Conservation (phyloP, 2,329 filamentous ascomycete genomes). For the Teratosphaeria pseudoeucalypti region DNA sequence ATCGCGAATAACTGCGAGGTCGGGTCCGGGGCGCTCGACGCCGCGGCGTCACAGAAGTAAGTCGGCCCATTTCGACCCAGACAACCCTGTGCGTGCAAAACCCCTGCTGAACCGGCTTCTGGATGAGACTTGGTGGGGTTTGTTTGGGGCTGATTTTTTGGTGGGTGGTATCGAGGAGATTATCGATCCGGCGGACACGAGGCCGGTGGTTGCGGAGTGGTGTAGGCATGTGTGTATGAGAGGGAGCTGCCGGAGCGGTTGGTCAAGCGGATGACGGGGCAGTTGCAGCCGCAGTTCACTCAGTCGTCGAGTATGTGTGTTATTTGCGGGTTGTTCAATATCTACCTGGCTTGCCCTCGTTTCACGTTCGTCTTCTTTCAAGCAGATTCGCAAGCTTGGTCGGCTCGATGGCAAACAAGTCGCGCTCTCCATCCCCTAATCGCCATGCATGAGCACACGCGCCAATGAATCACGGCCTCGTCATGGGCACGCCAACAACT, state of each 20-base stretch:
- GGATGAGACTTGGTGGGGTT: too few relatives aligned
- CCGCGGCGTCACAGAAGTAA: constrained; percentile 47
- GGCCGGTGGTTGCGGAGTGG: constrained; percentile 47
- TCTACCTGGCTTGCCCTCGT: background rate
- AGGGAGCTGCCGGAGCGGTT: constrained; percentile 42
- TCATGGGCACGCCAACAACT: background rate
- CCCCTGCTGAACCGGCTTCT: background rate
- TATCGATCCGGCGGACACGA: constrained; percentile 51
- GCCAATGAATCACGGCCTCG: background rate
- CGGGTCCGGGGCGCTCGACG: constrained; percentile 51
- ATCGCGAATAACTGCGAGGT: constrained; percentile 52
- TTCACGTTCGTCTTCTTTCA: background rate
- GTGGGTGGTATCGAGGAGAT: constrained; percentile 45
- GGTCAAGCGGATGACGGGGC: constrained; percentile 28
- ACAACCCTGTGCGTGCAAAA: too few relatives aligned
- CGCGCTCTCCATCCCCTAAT: background rate
- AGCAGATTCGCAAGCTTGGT: background rate
- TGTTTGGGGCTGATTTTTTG: too few relatives aligned
- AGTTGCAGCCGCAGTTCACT: constrained; percentile 22
- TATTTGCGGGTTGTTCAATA: background rate
- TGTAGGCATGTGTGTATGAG: constrained; percentile 46
- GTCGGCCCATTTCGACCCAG: too few relatives aligned
- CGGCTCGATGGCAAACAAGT: background rate
- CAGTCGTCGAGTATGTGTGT: constrained; percentile 3
- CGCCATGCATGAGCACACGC: background rate